Base-by-base conservation (phyloP, 345 rosid species). In the Brassica napus region DNA sequence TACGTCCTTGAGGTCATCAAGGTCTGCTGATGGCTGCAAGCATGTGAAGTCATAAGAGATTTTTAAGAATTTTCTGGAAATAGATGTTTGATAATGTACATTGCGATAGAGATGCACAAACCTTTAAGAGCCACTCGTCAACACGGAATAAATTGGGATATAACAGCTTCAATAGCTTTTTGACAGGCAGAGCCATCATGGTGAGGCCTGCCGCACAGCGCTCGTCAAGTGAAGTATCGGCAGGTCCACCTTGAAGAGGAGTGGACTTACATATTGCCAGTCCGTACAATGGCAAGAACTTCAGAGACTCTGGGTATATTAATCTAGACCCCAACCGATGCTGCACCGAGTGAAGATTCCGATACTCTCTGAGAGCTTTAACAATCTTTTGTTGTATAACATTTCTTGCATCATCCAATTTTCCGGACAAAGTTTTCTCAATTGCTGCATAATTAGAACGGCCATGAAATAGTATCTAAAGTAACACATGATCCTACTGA, bases 261-360 rank as follows among this genome's bases (percentile, higher is more conserved):
- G 86, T 79, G 79, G 98, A 96, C 85, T 92, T 96, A 73, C 88
- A 85, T 69, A 96, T 88, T 49, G 95, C 91, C 81, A 96, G 80
- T 77, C 98, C 94, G 74, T 92, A 96, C 87, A 93, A 74, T 79
- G 90, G 86, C 83, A 96, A 87, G 63, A 81, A 86, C 90, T 91
- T 96, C 75, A 96, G 76, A 74, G 98, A 87, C 83, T 89, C 99
- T 2, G 98, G 99, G 86, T 87, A 96, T 76, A 96, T 87, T 91
- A 96, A 86, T 87, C 98, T 88, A 54, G 92, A 92, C 67, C 92
- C 97, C 86, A 96, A 78, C 30, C 97, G 91, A 87, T 96, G 99
- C 88, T 92, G 99, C 84, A 92, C 93, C 31, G 97, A 85, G 23
- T 92, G 81, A 8, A 96, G 97, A 86, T 86, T 91, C 61, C 98